Conservation (phyloP, 1,284 basidiomycete genomes). For the Chiua sp. region DNA sequence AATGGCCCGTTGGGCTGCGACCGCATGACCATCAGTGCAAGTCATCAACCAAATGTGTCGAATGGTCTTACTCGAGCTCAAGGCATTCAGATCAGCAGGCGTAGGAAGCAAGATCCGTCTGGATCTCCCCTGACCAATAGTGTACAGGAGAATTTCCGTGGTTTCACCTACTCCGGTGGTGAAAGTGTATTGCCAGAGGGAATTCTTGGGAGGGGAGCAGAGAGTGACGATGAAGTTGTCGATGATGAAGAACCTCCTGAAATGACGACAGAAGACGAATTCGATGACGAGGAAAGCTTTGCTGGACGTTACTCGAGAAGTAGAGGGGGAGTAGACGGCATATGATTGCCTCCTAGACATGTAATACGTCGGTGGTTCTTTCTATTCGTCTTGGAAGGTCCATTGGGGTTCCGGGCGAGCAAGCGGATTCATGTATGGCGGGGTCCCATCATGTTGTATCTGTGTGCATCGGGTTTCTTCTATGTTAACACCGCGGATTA, state of each 20-base stretch:
- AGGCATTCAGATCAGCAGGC: constrained; percentile 62
- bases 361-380: constrained; percentile 15
- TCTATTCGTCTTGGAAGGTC: constrained; percentile 2
- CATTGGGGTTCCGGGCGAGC: constrained; percentile 13
- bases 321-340: constrained; percentile 53
- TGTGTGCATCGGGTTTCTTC: constrained; percentile 1
- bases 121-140: constrained; percentile 82
- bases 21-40: constrained; percentile 25
- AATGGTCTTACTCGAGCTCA: constrained; percentile 34
- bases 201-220: constrained; percentile 42
- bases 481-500: constrained; percentile 14
- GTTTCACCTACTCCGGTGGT: constrained; percentile 90
- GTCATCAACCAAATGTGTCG: constrained; percentile 14
- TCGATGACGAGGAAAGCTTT: constrained; percentile 58
- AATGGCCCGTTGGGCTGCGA: constrained; percentile 80
- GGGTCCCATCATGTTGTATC: constrained; percentile 8
- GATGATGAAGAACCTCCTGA: constrained; percentile 53
- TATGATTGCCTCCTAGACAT: constrained; percentile 20
- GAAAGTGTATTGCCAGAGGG: constrained; percentile 60
- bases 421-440: constrained; percentile 21
- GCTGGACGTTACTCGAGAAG: constrained; percentile 69
- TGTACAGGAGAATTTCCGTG: constrained; percentile 94
- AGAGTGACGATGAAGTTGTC: constrained; percentile 50
- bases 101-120: constrained; percentile 51
- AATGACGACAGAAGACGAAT: constrained; percentile 68